A percentile compares a stretch with the other conserved stretches of the same genome.
These are phyloP conservation scores for Oryza coarctata DNA, from an alignment of 176 grass and related monocot species.

Conservation along the genomic window DNA sequence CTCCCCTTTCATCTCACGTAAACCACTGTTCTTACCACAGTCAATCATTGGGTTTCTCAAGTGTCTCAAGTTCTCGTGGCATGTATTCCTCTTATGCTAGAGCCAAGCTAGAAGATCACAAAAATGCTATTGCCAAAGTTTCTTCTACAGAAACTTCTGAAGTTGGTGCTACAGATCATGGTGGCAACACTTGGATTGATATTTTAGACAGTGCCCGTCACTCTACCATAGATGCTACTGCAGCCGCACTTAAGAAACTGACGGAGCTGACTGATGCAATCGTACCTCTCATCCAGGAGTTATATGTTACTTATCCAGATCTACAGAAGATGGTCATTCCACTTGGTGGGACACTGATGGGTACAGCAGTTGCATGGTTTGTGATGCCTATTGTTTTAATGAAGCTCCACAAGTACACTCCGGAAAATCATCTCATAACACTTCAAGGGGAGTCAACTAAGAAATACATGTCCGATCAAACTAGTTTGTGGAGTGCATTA, in stretches of 20 bases:
- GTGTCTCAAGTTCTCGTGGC: background rate
- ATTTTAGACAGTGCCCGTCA: constrained; percentile 32
- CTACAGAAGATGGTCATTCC: constrained; percentile 54
- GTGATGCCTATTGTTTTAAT: constrained; percentile 60
- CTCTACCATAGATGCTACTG: constrained; percentile 31
- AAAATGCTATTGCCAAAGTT: constrained; percentile 15
- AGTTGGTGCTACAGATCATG: constrained; percentile 10
- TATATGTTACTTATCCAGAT: constrained; percentile 51
- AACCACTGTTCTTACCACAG: background rate
- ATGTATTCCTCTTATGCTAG: constrained; percentile 40
- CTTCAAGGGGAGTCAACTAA: constrained; percentile 34
- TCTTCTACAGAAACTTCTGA: constrained; percentile 24
- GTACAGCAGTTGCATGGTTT: constrained; percentile 66
- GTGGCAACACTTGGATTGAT: constrained; percentile 39
- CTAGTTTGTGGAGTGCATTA: constrained; percentile 62
- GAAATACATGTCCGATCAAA: constrained; percentile 39
- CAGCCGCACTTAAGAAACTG: constrained; percentile 31
- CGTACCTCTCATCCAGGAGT: constrained; percentile 35
- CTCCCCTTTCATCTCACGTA: background rate
- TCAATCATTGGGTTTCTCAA: background rate
- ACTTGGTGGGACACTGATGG: constrained; percentile 53
- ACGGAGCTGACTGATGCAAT: constrained; percentile 46
- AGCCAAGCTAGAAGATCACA: constrained; percentile 11
- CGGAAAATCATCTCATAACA: constrained; percentile 38
- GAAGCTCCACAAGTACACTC: constrained; percentile 58